Conservation (phyloP, 169 alveolate genomes). For the Cryptosporidium tyzzeri region DNA sequence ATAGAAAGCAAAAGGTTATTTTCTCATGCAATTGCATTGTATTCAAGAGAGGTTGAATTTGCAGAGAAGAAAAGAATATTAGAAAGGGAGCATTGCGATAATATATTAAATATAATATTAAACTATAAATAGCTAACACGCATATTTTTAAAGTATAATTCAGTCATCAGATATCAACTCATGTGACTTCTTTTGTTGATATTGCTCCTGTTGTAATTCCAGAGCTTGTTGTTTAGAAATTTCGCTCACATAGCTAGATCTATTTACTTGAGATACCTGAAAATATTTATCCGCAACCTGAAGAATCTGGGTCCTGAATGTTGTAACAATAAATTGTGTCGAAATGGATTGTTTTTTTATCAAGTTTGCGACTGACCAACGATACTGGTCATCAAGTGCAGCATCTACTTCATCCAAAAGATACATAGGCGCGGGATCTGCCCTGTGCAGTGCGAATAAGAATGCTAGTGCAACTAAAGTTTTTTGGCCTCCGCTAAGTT, state of each 20-base stretch:
- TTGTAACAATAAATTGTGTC: slow-evolving; percentile 68
- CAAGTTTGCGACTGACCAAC: slow-evolving; percentile 76
- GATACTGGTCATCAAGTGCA: slow-evolving; percentile 82
- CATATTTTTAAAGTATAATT: background rate
- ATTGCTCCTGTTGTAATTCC: slow-evolving; percentile 67
- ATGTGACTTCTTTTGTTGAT: slow-evolving; percentile 31
- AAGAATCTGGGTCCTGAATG: slow-evolving; percentile 73
- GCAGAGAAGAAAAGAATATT: background rate
- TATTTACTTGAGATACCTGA: slow-evolving; percentile 68
- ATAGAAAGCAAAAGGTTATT: slow-evolving; percentile 17
- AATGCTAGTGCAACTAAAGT: slow-evolving; percentile 83
- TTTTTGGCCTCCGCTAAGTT: slow-evolving; percentile 83
- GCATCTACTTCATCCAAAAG: slow-evolving; percentile 84
- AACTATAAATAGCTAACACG: background rate
- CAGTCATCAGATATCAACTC: slow-evolving; percentile 19
- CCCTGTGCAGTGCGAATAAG: slow-evolving; percentile 79
- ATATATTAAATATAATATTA: slow-evolving; percentile 47
- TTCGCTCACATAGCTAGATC: slow-evolving; percentile 64
- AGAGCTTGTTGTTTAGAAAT: slow-evolving; percentile 59
- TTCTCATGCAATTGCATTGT: slow-evolving; percentile 63
- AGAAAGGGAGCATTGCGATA: slow-evolving; percentile 56
- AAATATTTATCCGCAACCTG: slow-evolving; percentile 54
- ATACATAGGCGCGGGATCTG: slow-evolving; percentile 82
- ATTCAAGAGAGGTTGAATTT: slow-evolving; percentile 60
- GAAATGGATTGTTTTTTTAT: slow-evolving; percentile 57